Evolutionary conservation across 257 asterid genomes (phyloP).

Genomic region (Fraxinus americana): DNA sequence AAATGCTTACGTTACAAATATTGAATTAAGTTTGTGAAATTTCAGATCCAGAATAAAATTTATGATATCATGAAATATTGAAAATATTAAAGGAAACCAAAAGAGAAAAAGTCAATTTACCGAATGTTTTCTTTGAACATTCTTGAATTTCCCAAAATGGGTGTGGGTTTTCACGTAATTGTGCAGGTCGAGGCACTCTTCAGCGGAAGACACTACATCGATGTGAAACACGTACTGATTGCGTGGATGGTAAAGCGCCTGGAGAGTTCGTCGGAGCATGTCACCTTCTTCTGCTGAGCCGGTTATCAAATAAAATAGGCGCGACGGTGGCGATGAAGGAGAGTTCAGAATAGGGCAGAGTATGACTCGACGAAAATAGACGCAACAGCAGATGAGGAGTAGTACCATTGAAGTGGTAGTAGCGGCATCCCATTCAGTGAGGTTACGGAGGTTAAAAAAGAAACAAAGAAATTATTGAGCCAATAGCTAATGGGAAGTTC

Average conservation of each 20-base stretch:
- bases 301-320: conserved; percentile 53
- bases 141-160: too few species aligned
- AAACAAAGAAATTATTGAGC: too few species aligned
- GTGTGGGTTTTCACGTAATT: conserved; percentile 31
- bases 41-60: too few species aligned
- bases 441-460: too few species aligned
- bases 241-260: conserved; percentile 75
- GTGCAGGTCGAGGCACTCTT: conserved; percentile 70
- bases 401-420: conserved; percentile 16
- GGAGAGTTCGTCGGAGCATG: conserved; percentile 72
- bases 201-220: conserved; percentile 74
- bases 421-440: too few species aligned
- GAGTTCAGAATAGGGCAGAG: conserved; percentile 61
- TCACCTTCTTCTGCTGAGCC: conserved; percentile 84
- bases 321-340: conserved; percentile 64
- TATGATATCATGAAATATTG: too few species aligned
- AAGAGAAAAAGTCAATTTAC: too few species aligned
- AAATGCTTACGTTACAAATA: too few species aligned
- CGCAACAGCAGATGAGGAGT: conserved; percentile 46
- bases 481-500: too few species aligned
- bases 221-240: conserved; percentile 87
- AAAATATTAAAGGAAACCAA: too few species aligned
- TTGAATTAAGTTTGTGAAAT: too few species aligned
- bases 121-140: too few species aligned
- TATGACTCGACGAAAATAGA: conserved; percentile 59